A percentile compares a stretch with the other conserved stretches of the same genome.
These are phyloP conservation scores for Gleditsia sinensis DNA, from an alignment of 306 rosid genomes.

Conservation along the genomic window DNA sequence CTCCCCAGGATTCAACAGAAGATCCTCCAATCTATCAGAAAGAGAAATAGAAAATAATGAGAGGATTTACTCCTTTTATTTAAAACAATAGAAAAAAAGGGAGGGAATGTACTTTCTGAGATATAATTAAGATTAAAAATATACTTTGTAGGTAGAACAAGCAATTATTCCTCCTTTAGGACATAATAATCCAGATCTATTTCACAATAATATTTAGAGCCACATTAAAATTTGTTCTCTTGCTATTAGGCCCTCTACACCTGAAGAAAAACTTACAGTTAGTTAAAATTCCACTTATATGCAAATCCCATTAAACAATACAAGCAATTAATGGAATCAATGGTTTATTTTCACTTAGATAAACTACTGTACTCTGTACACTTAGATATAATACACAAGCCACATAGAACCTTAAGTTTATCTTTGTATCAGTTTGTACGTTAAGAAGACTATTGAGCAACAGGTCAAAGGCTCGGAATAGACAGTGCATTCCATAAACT, in stretches of 20 bases:
- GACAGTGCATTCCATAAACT: background rate
- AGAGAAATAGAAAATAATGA: background rate
- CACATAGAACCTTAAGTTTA: background rate
- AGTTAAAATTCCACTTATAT: background rate
- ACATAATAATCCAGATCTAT: background rate
- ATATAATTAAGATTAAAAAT: background rate
- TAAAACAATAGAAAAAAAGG: too few relatives aligned
- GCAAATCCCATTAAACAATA: background rate
- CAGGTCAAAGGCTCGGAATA: conserved; percentile 25
- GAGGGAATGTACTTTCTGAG: background rate
- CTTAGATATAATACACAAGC: conserved; percentile 9
- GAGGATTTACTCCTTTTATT: background rate
- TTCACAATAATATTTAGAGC: too few relatives aligned
- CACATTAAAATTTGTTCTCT: too few relatives aligned
- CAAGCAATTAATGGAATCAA: conserved; percentile 3
- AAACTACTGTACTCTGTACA: background rate
- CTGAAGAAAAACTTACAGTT: background rate
- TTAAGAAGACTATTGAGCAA: background rate
- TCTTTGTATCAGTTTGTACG: background rate
- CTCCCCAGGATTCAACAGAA: conserved; percentile 6
- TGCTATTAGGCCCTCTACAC: too few relatives aligned
- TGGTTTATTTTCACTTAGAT: background rate
- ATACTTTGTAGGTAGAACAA: background rate
- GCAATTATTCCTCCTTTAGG: background rate
- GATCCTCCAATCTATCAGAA: conserved; percentile 8